Conservation (phyloP, 176 grass and related monocot species). For the Oryza australiensis region DNA sequence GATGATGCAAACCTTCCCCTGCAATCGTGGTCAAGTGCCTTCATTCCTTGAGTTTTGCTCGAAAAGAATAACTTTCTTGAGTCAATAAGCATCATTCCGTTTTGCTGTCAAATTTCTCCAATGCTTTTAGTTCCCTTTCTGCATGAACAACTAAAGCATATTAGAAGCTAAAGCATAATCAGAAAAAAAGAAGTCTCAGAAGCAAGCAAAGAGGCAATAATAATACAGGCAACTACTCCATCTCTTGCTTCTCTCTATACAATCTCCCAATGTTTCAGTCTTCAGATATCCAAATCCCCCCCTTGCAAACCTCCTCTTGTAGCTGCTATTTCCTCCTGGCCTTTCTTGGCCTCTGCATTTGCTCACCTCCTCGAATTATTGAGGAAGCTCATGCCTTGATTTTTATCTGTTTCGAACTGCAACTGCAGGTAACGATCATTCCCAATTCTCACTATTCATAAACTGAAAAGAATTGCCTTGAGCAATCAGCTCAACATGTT, state of each 20-base stretch:
- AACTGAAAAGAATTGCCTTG: not conserved
- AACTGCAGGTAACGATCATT: not conserved
- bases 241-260: slow-evolving; percentile 53
- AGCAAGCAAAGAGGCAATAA: slow-evolving; percentile 14
- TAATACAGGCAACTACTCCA: slow-evolving; percentile 37
- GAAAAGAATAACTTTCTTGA: slow-evolving; percentile 22
- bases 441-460: not conserved
- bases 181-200: slow-evolving; percentile 25
- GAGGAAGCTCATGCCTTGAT: not conserved
- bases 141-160: slow-evolving; percentile 19
- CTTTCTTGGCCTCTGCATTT: not conserved
- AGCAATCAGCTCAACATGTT: not conserved
- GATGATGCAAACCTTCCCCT: not conserved
- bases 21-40: not conserved
- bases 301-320: slow-evolving; percentile 46
- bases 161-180: not conserved
- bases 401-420: not conserved
- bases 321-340: slow-evolving; percentile 20
- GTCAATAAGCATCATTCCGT: slow-evolving; percentile 16
- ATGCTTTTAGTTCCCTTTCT: not conserved
- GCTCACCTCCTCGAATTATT: not conserved
- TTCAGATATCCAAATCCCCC: slow-evolving; percentile 59
- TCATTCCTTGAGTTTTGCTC: slow-evolving; percentile 5
- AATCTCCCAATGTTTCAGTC: slow-evolving; percentile 34
- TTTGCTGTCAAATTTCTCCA: not conserved